A percentile compares a stretch with the other conserved stretches of the same genome.
phyloP scores from a whole-genome alignment of 1,139 yeast genomes.

The Saccharomyces pastorianus region DNA sequence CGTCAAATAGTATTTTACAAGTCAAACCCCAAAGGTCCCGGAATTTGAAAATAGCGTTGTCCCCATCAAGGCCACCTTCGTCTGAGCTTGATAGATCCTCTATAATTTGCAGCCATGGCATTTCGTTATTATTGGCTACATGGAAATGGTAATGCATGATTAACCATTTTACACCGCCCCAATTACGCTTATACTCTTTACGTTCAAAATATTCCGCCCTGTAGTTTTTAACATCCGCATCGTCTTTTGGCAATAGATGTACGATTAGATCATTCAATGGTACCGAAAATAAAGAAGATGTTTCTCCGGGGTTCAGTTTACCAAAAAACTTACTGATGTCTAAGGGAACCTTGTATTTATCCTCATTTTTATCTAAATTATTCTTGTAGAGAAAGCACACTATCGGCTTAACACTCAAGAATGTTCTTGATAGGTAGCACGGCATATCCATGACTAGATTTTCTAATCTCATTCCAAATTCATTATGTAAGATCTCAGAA shows the following conservation, averaged over 20 bases:
- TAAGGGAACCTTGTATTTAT: constrained; percentile 31
- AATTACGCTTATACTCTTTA: constrained; percentile 32
- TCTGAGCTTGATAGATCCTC: constrained; percentile 48
- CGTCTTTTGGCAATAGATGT: constrained; percentile 19
- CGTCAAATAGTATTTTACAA: constrained; percentile 74
- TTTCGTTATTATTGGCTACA: constrained; percentile 46
- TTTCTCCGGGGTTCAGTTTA: constrained; percentile 62
- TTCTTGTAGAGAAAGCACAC: constrained; percentile 51
- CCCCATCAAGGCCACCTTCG: constrained; percentile 38
- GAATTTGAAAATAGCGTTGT: constrained; percentile 19
- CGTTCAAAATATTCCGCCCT: constrained; percentile 33
- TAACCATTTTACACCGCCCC: constrained; percentile 70
- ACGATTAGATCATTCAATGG: constrained; percentile 54
- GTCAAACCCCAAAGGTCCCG: constrained; percentile 89
- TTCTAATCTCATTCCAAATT: constrained; percentile 44
- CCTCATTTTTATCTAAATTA: constrained; percentile 29
- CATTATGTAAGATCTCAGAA: constrained; percentile 38
- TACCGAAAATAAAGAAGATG: constrained; percentile 58
- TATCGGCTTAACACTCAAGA: constrained; percentile 75
- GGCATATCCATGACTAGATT: constrained; percentile 40
- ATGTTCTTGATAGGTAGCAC: constrained; percentile 67
- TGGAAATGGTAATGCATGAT: constrained; percentile 56
- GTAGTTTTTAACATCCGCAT: constrained; percentile 7
- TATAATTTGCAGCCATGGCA: constrained; percentile 53
- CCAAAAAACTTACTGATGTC: constrained; percentile 21